These are phyloP conservation scores for Xylariaceae sp. DNA, from an alignment of 2,329 filamentous ascomycete genomes.

Conservation along the genomic window DNA sequence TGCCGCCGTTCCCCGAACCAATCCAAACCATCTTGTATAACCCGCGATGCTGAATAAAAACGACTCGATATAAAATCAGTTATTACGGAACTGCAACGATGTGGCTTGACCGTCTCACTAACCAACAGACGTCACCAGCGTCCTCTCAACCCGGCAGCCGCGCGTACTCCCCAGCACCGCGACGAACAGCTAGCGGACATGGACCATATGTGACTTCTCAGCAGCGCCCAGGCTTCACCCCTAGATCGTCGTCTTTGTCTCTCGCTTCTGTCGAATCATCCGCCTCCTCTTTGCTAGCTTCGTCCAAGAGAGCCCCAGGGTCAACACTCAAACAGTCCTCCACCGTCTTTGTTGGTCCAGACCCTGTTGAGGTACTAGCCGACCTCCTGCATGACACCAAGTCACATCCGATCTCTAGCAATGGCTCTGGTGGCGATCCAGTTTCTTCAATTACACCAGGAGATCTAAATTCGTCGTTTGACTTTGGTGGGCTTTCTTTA, in stretches of 20 bases:
- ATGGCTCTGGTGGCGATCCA: constrained; percentile 6
- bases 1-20: too few species aligned
- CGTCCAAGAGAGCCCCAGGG: constrained; percentile 62
- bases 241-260: constrained; percentile 70
- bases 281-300: constrained; percentile 65
- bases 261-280: constrained; percentile 74
- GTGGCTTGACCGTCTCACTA: constrained; percentile 88
- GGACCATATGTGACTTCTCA: constrained; percentile 65
- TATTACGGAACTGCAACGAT: constrained; percentile 44
- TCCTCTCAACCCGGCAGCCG: constrained; percentile 56
- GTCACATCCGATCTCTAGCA: constrained; percentile 1
- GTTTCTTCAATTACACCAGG: constrained; percentile 37
- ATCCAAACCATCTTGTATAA: too few species aligned
- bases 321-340: constrained; percentile 61
- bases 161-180: constrained; percentile 66
- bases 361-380: constrained; percentile 68
- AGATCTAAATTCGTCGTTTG: constrained; percentile 63
- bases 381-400: constrained; percentile 37
- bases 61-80: constrained; percentile 14
- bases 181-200: constrained; percentile 63
- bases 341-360: constrained; percentile 50
- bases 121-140: constrained; percentile 60
- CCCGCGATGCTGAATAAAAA: too few species aligned
- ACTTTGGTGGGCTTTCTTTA: constrained; percentile 75
- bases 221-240: constrained; percentile 59